Evolutionary conservation across 108 stramenopile species (phyloP).

Genomic region (Bacterosira constricta): DNA sequence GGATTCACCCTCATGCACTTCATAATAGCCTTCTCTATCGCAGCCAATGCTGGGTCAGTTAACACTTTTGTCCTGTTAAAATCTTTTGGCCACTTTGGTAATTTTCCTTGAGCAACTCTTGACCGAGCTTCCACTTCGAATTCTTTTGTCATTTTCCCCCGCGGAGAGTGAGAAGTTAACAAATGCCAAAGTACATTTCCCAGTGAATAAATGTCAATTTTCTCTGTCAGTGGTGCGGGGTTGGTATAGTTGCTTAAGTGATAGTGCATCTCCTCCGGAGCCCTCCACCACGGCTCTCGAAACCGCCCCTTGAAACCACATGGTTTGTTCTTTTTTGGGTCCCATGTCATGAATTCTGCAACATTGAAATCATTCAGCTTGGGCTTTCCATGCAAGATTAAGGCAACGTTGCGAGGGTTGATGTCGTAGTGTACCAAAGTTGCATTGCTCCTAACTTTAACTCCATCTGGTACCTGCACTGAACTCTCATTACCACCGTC

Average conservation of each 20-base stretch:
- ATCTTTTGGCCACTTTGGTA: slow-evolving; percentile 56
- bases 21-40: slow-evolving; percentile 73
- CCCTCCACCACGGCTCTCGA: slow-evolving; percentile 88
- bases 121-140: slow-evolving; percentile 62
- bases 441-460: slow-evolving; percentile 35
- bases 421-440: slow-evolving; percentile 88
- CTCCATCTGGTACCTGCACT: not conserved
- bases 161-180: slow-evolving; percentile 76
- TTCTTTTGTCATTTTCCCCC: slow-evolving; percentile 78
- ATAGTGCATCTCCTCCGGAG: slow-evolving; percentile 82
- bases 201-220: slow-evolving; percentile 82
- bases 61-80: slow-evolving; percentile 29
- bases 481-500: not conserved
- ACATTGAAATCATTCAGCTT: slow-evolving; percentile 90
- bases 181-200: slow-evolving; percentile 76
- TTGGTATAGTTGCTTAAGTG: slow-evolving; percentile 31
- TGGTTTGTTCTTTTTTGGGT: slow-evolving; percentile 43
- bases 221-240: slow-evolving; percentile 59
- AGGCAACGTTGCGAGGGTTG: slow-evolving; percentile 82
- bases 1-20: slow-evolving; percentile 64
- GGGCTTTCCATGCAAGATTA: slow-evolving; percentile 70
- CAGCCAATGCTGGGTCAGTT: slow-evolving; percentile 54
- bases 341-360: slow-evolving; percentile 74
- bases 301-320: slow-evolving; percentile 78
- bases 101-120: slow-evolving; percentile 58